Percentiles rank a stretch among this genome's conserved stretches.
Conservation (phyloP, 371 early-diverging fungal genomes). For the Conidiobolus incongruus region DNA sequence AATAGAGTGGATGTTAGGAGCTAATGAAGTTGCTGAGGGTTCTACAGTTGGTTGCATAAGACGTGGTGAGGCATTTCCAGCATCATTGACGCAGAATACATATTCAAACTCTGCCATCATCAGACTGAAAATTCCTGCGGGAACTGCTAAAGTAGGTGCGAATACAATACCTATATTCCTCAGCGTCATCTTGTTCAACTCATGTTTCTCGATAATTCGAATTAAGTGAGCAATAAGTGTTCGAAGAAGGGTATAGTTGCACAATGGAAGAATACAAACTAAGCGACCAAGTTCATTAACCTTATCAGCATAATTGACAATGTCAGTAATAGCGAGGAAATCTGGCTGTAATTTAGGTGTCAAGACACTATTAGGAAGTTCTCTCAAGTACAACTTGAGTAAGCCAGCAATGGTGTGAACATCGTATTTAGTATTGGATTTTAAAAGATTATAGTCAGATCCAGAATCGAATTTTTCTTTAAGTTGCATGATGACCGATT, state of each 20-base stretch:
- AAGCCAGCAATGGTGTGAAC: conserved; percentile 81
- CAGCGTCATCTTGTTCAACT: conserved; percentile 80
- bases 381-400: conserved; percentile 80
- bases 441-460: conserved; percentile 19
- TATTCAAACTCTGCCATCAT: conserved; percentile 72
- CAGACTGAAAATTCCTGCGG: conserved; percentile 67
- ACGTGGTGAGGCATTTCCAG: conserved; percentile 8
- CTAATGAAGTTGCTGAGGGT: too few relatives aligned
- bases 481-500: conserved; percentile 36
- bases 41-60: too few relatives aligned
- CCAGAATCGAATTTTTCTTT: conserved; percentile 55
- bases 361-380: conserved; percentile 64
- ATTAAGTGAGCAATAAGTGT: conserved; percentile 71
- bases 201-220: conserved; percentile 55
- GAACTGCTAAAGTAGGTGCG: conserved; percentile 78
- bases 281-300: conserved; percentile 53
- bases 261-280: conserved; percentile 49
- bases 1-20: too few relatives aligned
- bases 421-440: conserved; percentile 36
- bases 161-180: conserved; percentile 89
- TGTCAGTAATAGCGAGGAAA: conserved; percentile 15
- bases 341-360: conserved; percentile 51
- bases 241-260: conserved; percentile 76
- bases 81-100: conserved; percentile 29
- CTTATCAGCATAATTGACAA: conserved; percentile 31